Base-by-base conservation (phyloP, 2,329 filamentous ascomycete species). In the Xylariaceae sp. region DNA sequence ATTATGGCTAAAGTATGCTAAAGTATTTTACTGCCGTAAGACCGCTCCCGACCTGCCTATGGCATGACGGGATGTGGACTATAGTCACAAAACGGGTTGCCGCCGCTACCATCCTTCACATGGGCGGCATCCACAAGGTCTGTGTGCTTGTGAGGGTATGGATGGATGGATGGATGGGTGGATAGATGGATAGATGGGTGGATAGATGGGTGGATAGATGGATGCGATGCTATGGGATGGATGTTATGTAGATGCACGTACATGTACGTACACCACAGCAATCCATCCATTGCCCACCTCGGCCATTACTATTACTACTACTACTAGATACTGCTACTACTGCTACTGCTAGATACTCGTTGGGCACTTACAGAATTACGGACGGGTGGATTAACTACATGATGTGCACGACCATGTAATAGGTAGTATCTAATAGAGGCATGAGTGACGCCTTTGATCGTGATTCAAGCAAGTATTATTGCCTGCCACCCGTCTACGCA, bases 21-120 rank as follows among this genome's bases (percentile, higher is more conserved):
- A 30, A 41, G 48, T 54, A 50, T 45, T 55, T 41, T 48, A 55
- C 40, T 54, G 51, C 51, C 47, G 55, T 51, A 45, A 54, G 51
- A 51, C 29, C 31, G 43, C 43, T 29, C 19, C 19, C 19, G 19
- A 11, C 42, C 7, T 44, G 42, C 42, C 42, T 48, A 45, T 44
- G 42, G 39, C 42, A 47, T 41, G 42, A 34, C 53, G 47, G 53
- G 53, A 50, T 40, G 51, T 19, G 32, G 49, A 45, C 54, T 54
- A 30, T 39, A 41, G 46, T 50, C 56, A 59, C 56, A 54, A 44
- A 59, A 53, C 56, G 56, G 56, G 54, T 56, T 59, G 48, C 56
- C 53, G 54, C 56, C 51, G 35, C 45, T 44, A 47, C 49, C 49
- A 50, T 43, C 43, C 47, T 37, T 53, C 50, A 45, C 55, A 51